Percentiles rank a stretch among this genome's conserved stretches.
These are phyloP conservation scores for Tuber microsphaerosporum DNA, from an alignment of 495 filamentous ascomycete species.

Conservation along the genomic window DNA sequence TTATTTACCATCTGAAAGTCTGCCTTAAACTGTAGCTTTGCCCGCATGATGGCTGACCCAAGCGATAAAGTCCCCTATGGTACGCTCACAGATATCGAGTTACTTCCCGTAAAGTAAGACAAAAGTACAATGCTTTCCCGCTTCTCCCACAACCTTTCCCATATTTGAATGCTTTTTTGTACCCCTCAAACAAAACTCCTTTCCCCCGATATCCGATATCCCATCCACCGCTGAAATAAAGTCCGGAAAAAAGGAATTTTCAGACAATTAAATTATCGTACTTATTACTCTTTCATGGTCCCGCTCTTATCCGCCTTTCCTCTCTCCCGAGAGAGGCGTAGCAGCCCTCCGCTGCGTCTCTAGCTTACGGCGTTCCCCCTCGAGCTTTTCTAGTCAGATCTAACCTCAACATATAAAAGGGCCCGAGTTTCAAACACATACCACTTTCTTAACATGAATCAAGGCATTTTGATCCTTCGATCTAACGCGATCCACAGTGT, in stretches of 20 bases:
- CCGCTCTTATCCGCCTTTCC: slow-evolving; percentile 33
- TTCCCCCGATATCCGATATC: not conserved
- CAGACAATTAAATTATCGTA: not conserved
- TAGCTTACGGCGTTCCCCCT: slow-evolving; percentile 39
- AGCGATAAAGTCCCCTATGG: not conserved
- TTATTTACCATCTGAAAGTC: not conserved
- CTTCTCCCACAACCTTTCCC: not conserved
- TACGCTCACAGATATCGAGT: not conserved
- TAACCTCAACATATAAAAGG: not conserved
- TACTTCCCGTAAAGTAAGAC: not conserved
- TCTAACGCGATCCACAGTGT: slow-evolving; percentile 55
- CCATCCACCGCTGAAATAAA: not conserved
- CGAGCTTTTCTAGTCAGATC: slow-evolving; percentile 26
- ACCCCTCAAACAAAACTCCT: slow-evolving; percentile 1
- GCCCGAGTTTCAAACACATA: slow-evolving; percentile 43
- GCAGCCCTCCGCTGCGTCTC: slow-evolving; percentile 32
- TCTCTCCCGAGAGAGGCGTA: slow-evolving; percentile 34
- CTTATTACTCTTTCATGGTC: not conserved
- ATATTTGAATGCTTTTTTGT: not conserved
- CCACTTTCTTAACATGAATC: slow-evolving; percentile 57
- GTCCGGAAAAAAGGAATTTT: not conserved
- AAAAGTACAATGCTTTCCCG: not conserved
- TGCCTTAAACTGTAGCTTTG: not conserved
- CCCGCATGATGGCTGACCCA: not conserved
- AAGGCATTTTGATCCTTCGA: slow-evolving; percentile 50